Evolutionary conservation across 129 eudicot species (phyloP).

Genomic region (Arctium lappa): DNA sequence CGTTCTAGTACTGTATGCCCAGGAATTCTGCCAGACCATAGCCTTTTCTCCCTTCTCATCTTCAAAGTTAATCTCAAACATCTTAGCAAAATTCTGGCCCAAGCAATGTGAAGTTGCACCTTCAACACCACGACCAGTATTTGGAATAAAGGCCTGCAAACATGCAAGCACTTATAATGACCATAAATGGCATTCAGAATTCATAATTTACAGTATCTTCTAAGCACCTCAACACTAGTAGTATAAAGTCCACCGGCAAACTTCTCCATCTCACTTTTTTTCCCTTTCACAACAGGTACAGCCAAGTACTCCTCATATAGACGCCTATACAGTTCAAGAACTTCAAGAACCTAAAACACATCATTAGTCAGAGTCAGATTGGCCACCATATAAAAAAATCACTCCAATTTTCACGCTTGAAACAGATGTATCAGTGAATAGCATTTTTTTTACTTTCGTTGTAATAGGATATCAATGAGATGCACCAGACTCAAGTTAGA

Average conservation of each 20-base stretch:
- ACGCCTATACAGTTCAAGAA: constrained; percentile 70
- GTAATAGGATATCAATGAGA: too few species aligned
- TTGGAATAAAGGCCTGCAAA: constrained; percentile 79
- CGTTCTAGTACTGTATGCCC: constrained; percentile 96
- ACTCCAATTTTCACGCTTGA: not conserved
- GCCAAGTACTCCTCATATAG: constrained; percentile 79
- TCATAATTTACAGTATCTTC: not conserved
- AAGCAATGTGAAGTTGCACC: constrained; percentile 98
- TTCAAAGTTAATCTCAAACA: constrained; percentile 87
- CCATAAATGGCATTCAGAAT: not conserved
- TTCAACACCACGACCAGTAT: constrained; percentile 93
- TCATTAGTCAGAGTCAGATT: not conserved
- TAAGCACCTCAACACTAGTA: constrained; percentile 70
- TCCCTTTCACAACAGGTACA: constrained; percentile 76
- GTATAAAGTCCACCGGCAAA: constrained; percentile 90
- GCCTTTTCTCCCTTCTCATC: constrained; percentile 83
- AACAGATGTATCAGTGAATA: not conserved
- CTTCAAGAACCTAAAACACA: constrained; percentile 50
- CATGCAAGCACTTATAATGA: not conserved
- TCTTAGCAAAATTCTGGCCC: constrained; percentile 94
- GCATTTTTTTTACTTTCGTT: too few species aligned
- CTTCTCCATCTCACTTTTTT: constrained; percentile 78
- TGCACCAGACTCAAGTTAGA: too few species aligned
- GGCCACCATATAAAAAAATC: not conserved
- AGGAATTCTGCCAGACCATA: constrained; percentile 96